phyloP scores from a whole-genome alignment of 805 yeast genomes.

The Vanderwaltozyma polyspora region DNA sequence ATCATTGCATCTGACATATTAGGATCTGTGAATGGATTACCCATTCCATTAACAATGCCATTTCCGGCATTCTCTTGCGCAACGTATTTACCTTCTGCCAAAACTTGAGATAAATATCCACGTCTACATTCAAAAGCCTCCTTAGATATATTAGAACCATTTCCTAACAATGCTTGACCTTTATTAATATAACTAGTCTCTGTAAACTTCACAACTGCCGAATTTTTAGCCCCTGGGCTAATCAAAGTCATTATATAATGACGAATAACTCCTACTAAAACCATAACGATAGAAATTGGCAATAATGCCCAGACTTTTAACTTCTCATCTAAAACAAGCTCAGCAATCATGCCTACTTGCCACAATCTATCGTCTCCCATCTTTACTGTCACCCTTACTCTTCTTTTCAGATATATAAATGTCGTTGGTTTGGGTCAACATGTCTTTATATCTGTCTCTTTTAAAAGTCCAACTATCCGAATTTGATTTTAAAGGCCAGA shows the following conservation, averaged over 20 bases:
- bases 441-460: too few relatives aligned
- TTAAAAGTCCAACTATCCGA: too few relatives aligned
- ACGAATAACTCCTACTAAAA: conserved; percentile 70
- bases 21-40: conserved; percentile 63
- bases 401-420: too few relatives aligned
- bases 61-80: conserved; percentile 36
- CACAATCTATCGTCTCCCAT: too few relatives aligned
- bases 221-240: conserved; percentile 45
- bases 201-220: conserved; percentile 38
- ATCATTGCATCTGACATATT: conserved; percentile 59
- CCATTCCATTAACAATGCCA: conserved; percentile 25
- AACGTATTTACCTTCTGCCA: conserved; percentile 44
- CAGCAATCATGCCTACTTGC: conserved; percentile 30
- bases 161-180: conserved; percentile 45
- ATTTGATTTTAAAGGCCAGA: too few relatives aligned
- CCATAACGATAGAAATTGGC: conserved; percentile 86
- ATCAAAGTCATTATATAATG: conserved; percentile 55
- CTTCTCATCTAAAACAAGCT: conserved; percentile 63
- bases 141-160: conserved; percentile 40
- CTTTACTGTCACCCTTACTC: neutral
- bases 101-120: conserved; percentile 34
- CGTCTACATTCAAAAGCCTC: conserved; percentile 46
- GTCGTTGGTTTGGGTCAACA: too few relatives aligned
- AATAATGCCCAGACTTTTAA: conserved; percentile 81
- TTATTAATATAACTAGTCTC: conserved; percentile 56